Base-by-base conservation (phyloP, 208 protist genomes). In the Blastocrithidia nonstop region DNA sequence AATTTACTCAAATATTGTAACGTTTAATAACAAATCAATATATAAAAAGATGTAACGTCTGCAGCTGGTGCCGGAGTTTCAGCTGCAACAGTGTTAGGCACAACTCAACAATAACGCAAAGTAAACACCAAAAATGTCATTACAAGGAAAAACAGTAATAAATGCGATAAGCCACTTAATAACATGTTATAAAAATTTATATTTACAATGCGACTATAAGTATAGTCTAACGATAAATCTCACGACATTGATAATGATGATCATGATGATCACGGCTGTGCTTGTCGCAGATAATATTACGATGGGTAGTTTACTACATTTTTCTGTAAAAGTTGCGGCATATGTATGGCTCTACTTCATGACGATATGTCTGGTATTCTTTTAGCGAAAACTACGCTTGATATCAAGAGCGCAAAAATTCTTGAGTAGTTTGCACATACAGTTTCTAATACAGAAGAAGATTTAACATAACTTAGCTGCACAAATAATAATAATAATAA, bases 301-400 rank as follows among this genome's bases (percentile, higher is more conserved):
- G 38, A 21, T 19, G 61, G 22, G 27, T n/a, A 40, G 3, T 79
- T 64, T 25, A 32, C 19, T 2, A 40, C 68, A 6, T 82, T 76
- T 60, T 81, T 73, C 16, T 91, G 82, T 40, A 19, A 45, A 11
- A 54, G 50, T 6, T 91, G 82, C 29, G 77, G 82, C 8, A 51
- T 53, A 1, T 55, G 58, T 19, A 13, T 88, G 28, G 77, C 50
- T 13, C 67, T 85, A 54, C 19, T 51, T 28, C 82, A 91, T 35
- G 57, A 60, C 8, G 66, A 61, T 1, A 50, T 83, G 35, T 60
- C 61, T n/a, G 82, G 82, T 1, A 19, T 71, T 3, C 45, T 91
- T 17, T 29, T 91, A 13, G 58, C 66, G 8, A 78, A 74, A 39
- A 27, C 57, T 4, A 33, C 64, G 5, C 58, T 91, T 1, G 60